A percentile compares a stretch with the other conserved stretches of the same genome.
Conservation (phyloP, 2,329 filamentous ascomycete species). For the Endoconidiophora laricicola region DNA sequence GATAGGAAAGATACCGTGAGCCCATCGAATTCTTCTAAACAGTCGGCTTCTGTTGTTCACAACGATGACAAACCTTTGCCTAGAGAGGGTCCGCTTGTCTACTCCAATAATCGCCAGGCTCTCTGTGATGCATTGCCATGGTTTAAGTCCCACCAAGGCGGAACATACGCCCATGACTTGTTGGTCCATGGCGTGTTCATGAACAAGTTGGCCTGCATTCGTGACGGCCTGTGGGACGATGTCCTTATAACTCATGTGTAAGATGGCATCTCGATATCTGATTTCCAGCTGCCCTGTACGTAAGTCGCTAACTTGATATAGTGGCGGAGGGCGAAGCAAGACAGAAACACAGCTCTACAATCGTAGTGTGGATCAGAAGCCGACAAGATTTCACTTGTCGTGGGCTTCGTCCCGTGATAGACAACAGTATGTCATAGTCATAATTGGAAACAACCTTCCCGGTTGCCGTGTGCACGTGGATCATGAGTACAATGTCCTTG, state of each 20-base stretch:
- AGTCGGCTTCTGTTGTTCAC: no score
- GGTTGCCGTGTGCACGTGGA: constrained; percentile 28
- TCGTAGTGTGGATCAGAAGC: constrained; percentile 26
- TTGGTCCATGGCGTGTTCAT: constrained; percentile 42
- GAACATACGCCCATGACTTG: constrained; percentile 33
- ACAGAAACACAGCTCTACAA: neutral
- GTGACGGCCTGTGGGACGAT: constrained; percentile 43
- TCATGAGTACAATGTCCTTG: constrained; percentile 47
- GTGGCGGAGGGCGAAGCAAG: constrained; percentile 9
- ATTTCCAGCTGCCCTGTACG: neutral
- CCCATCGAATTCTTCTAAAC: no score
- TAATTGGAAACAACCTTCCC: constrained; percentile 29
- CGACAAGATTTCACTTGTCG: constrained; percentile 18
- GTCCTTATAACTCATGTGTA: constrained; percentile 48
- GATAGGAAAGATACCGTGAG: no score
- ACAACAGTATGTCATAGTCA: constrained; percentile 31
- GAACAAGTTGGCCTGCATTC: constrained; percentile 33
- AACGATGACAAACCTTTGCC: neutral
- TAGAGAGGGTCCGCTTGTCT: constrained; percentile 24
- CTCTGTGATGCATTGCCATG: constrained; percentile 48
- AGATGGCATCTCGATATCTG: constrained; percentile 17
- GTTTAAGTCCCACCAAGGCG: constrained; percentile 44
- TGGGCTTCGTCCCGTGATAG: constrained; percentile 27
- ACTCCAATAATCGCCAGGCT: constrained; percentile 39
- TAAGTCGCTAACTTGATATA: constrained; percentile 13